A percentile compares a stretch with the other conserved stretches of the same genome.
These are phyloP conservation scores for Priceomyces castillae DNA, from an alignment of 805 yeast species.

Conservation along the genomic window DNA sequence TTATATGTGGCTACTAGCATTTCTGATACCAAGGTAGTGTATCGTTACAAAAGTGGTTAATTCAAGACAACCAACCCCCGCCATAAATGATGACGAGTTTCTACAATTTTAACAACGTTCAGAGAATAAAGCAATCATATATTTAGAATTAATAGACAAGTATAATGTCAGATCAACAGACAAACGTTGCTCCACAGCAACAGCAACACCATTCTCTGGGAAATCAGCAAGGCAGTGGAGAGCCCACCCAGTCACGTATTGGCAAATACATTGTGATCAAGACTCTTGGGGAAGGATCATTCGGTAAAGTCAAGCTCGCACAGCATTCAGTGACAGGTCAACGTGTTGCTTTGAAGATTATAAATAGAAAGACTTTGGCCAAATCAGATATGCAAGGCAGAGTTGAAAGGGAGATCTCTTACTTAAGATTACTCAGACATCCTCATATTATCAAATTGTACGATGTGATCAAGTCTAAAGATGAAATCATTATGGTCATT, in stretches of 20 bases:
- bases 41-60: no score
- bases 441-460: slow-evolving; percentile 94
- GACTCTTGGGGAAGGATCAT: slow-evolving; percentile 93
- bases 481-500: slow-evolving; percentile 95
- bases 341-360: slow-evolving; percentile 87
- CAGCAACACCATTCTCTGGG: slow-evolving; percentile 16
- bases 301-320: slow-evolving; percentile 92
- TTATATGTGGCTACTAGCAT: no score
- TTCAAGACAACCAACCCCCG: background rate
- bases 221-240: slow-evolving; percentile 11
- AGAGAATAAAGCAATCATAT: no score
- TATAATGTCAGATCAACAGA: background rate
- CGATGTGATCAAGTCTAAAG: slow-evolving; percentile 92
- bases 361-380: slow-evolving; percentile 87
- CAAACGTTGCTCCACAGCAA: background rate
- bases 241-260: slow-evolving; percentile 41
- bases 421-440: slow-evolving; percentile 81
- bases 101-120: no score
- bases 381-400: slow-evolving; percentile 97
- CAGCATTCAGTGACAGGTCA: slow-evolving; percentile 89
- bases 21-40: no score
- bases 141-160: background rate
- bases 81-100: background rate
- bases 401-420: slow-evolving; percentile 90
- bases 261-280: slow-evolving; percentile 93